A percentile compares a stretch with the other conserved stretches of the same genome.
These are phyloP conservation scores for Syzygium syzygioides DNA, from an alignment of 441 rosid genomes.

Conservation along the genomic window DNA sequence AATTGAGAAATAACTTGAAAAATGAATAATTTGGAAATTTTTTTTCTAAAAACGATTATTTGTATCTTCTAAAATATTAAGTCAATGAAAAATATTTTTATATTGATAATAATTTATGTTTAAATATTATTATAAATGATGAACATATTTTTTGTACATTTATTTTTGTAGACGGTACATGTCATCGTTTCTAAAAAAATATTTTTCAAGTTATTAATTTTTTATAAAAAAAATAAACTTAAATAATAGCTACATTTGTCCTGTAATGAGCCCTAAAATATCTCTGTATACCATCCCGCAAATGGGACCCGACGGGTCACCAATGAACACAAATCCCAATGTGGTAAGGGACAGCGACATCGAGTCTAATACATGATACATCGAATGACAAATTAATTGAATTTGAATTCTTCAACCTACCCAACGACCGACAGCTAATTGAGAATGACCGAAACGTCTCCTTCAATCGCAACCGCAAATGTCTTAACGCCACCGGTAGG, in stretches of 20 bases:
- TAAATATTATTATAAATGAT: accelerated
- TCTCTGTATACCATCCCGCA: background rate
- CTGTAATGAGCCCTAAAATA: background rate
- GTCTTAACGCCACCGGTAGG: background rate
- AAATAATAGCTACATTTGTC: background rate
- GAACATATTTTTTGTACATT: background rate
- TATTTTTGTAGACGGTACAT: accelerated
- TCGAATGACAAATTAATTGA: background rate
- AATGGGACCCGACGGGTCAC: background rate
- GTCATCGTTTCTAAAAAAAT: accelerated
- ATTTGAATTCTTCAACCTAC: background rate
- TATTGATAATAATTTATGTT: background rate
- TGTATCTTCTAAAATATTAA: background rate
- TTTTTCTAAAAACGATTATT: background rate
- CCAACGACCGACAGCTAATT: background rate
- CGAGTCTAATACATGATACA: background rate
- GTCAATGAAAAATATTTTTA: background rate
- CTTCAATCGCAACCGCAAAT: background rate
- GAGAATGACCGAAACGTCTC: background rate
- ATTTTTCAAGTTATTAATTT: accelerated
- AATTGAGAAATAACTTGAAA: too few species aligned
- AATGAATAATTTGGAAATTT: background rate
- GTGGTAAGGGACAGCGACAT: accelerated
- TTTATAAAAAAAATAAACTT: background rate
- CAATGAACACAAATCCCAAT: background rate